Evolutionary conservation across 2,329 filamentous ascomycete genomes (phyloP).

Genomic region (Fonsecaea multimorphosa): DNA sequence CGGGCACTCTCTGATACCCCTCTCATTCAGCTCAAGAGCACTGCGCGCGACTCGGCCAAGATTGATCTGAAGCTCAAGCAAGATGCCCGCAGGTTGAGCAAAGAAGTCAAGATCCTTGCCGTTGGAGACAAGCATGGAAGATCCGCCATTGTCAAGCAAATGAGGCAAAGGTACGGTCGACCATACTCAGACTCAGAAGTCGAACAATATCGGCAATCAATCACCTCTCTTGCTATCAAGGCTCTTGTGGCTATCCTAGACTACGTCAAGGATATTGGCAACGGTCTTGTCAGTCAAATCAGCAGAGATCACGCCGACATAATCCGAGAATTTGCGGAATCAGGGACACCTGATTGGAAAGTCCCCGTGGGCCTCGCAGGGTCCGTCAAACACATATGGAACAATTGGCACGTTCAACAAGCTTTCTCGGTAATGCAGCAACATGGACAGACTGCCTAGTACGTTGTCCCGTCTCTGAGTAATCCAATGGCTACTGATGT

Average conservation of each 20-base stretch:
- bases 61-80: constrained; percentile 29
- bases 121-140: constrained; percentile 30
- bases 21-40: constrained; percentile 18
- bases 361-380: constrained; percentile 10
- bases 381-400: constrained; percentile 26
- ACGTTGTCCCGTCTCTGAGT: neutral
- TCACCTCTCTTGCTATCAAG: constrained; percentile 24
- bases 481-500: constrained; percentile 3
- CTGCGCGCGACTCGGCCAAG: constrained; percentile 24
- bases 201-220: constrained; percentile 27
- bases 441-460: constrained; percentile 29
- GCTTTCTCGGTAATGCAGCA: constrained; percentile 28
- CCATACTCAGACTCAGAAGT: constrained; percentile 28
- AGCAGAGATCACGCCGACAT: constrained; percentile 26
- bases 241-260: constrained; percentile 30
- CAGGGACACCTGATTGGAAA: constrained; percentile 24
- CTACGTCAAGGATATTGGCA: constrained; percentile 25
- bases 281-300: constrained; percentile 23
- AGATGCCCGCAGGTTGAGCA: constrained; percentile 28
- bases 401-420: constrained; percentile 30
- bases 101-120: constrained; percentile 32
- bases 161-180: constrained; percentile 23
- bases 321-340: constrained; percentile 21
- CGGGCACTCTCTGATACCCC: constrained; percentile 20
- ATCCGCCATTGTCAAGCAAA: constrained; percentile 27